A percentile compares a stretch with the other conserved stretches of the same genome.
phyloP scores from a whole-genome alignment of 495 filamentous ascomycete genomes.

The Wilcoxina mikolae region DNA sequence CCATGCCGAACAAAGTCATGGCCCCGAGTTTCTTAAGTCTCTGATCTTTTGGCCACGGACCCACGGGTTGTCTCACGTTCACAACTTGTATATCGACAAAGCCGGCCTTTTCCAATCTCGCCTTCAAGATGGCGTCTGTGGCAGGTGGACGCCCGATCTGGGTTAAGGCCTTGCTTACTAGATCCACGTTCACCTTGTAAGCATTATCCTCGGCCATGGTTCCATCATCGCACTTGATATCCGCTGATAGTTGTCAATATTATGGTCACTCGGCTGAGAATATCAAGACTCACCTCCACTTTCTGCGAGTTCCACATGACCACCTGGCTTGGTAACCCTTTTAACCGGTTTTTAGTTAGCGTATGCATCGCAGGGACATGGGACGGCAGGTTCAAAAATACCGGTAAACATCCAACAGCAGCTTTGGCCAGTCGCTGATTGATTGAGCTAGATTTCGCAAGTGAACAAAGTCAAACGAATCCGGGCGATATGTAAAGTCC shows the following conservation, averaged over 20 bases:
- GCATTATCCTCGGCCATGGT: conserved; percentile 8
- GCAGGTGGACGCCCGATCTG: not conserved
- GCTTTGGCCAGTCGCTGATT: no score
- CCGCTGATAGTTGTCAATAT: not conserved
- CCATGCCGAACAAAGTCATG: conserved; percentile 8
- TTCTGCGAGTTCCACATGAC: conserved; percentile 18
- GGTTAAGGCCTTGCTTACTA: not conserved
- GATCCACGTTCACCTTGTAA: not conserved
- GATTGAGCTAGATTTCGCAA: conserved; percentile 28
- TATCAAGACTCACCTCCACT: not conserved
- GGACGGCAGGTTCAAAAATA: conserved; percentile 13
- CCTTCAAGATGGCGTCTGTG: not conserved
- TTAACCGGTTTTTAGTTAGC: no score
- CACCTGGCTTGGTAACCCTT: no score
- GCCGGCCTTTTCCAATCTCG: not conserved
- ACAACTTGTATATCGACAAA: not conserved
- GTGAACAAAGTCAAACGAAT: conserved; percentile 33
- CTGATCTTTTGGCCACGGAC: conserved; percentile 22
- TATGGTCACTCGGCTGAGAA: not conserved
- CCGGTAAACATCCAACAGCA: conserved; percentile 21
- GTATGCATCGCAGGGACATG: not conserved
- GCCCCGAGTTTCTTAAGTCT: conserved; percentile 19
- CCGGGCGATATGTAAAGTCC: conserved; percentile 29
- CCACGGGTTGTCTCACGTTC: conserved; percentile 9
- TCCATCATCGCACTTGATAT: conserved; percentile 13